Percentiles rank a stretch among this genome's conserved stretches.
Evolutionary conservation across 2,329 filamentous ascomycete genomes (phyloP).

Genomic region (Aspergillus niger): DNA sequence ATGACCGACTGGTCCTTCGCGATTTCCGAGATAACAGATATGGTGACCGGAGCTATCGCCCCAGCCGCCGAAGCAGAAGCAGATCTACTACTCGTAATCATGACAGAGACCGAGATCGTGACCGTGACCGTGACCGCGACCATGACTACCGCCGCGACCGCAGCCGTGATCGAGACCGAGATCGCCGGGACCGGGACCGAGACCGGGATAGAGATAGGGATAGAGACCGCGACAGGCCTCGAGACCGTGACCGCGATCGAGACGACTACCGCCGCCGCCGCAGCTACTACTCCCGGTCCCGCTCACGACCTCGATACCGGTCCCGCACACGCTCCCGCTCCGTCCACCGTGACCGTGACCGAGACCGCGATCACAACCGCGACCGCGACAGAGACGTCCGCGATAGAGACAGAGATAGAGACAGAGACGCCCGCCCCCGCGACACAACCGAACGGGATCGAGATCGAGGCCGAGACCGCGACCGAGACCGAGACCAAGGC

Average conservation of each 20-base stretch:
- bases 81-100: slow-evolving; percentile 31
- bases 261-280: slow-evolving; percentile 20
- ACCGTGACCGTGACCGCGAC: slow-evolving; percentile 28
- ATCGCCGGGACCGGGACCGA: slow-evolving; percentile 16
- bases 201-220: slow-evolving; percentile 12
- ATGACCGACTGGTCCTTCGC: slow-evolving; percentile 36
- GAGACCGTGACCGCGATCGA: slow-evolving; percentile 19
- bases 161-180: slow-evolving; percentile 15
- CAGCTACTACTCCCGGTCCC: slow-evolving; percentile 27
- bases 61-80: slow-evolving; percentile 38
- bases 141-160: slow-evolving; percentile 30
- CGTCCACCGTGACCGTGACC: slow-evolving; percentile 13
- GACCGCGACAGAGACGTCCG: slow-evolving; percentile 10
- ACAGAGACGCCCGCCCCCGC: slow-evolving; percentile 3
- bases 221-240: slow-evolving; percentile 13
- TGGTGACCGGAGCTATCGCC: slow-evolving; percentile 37
- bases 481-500: slow-evolving; percentile 8
- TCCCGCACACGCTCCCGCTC: slow-evolving; percentile 11
- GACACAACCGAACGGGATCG: slow-evolving; percentile 16
- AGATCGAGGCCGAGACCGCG: slow-evolving; percentile 14
- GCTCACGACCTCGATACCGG: slow-evolving; percentile 9
- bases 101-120: slow-evolving; percentile 30
- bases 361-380: slow-evolving; percentile 16
- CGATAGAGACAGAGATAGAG: slow-evolving; percentile 7
- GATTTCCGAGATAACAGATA: slow-evolving; percentile 33